Percentiles rank a stretch among this genome's conserved stretches.
Conservation (phyloP, 1,139 yeast genomes). For the Eremothecium gossypii region DNA sequence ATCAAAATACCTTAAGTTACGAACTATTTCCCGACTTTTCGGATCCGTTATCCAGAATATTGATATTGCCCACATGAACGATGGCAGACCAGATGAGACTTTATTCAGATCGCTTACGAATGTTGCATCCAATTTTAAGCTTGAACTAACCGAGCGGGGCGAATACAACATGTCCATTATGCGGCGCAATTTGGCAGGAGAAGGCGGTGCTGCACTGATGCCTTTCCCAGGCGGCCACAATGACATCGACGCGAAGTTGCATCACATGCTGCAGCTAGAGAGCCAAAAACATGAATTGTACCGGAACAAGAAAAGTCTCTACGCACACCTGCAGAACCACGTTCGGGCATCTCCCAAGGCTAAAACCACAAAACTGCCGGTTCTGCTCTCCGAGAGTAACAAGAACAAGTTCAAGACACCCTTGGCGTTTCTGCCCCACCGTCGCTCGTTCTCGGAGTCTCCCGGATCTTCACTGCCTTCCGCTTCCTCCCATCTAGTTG, state of each 20-base stretch:
- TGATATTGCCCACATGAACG: conserved; percentile 22
- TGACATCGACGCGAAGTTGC: conserved; percentile 23
- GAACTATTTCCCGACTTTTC: conserved; percentile 21
- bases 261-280: conserved; percentile 21
- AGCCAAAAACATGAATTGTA: conserved; percentile 12
- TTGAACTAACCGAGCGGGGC: conserved; percentile 26
- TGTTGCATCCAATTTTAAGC: conserved; percentile 17
- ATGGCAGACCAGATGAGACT: conserved; percentile 19
- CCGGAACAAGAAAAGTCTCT: conserved; percentile 19
- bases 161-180: conserved; percentile 13
- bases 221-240: conserved; percentile 10
- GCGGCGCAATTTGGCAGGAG: conserved; percentile 12
- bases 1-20: conserved; percentile 19
- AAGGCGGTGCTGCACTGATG: conserved; percentile 2
- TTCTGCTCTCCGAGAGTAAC: conserved; percentile 22
- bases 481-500: conserved; percentile 24
- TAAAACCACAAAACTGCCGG: conserved; percentile 25
- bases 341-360: conserved; percentile 25
- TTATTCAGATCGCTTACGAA: conserved; percentile 19
- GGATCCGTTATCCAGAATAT: conserved; percentile 19
- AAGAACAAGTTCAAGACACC: conserved; percentile 25
- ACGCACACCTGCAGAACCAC: conserved; percentile 25
- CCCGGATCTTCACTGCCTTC: conserved; percentile 15
- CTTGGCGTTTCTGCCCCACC: conserved; percentile 10
- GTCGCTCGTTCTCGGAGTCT: conserved; percentile 2